Percentiles rank a stretch among this genome's conserved stretches.
Evolutionary conservation across 306 rosid genomes (phyloP).

Genomic region (Coriaria nepalensis): DNA sequence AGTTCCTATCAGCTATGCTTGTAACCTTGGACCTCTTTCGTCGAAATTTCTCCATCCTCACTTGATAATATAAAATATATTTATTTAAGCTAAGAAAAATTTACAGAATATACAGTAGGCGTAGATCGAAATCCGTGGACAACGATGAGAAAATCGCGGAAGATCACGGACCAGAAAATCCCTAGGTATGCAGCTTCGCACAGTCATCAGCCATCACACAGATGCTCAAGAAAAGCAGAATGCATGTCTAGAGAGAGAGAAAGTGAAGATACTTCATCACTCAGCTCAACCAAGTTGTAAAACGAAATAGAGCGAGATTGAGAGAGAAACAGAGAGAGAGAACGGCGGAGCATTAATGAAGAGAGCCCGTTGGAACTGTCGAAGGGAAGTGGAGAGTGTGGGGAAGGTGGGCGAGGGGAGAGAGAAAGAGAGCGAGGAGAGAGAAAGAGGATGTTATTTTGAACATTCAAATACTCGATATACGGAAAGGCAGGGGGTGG

Average conservation of each 20-base stretch:
- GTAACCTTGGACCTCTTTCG: slow-evolving; percentile 29
- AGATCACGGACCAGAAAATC: not conserved
- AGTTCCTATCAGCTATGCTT: slow-evolving; percentile 20
- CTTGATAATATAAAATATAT: slow-evolving; percentile 23
- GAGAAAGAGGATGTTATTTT: not conserved
- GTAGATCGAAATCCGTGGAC: not conserved
- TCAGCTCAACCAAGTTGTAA: not conserved
- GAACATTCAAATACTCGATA: slow-evolving; percentile 5
- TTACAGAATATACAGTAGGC: not conserved
- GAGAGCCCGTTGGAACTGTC: not conserved
- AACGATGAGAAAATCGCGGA: slow-evolving; percentile 1
- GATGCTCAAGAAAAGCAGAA: slow-evolving; percentile 2
- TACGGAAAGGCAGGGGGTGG: too few species aligned
- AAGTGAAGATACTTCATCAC: not conserved
- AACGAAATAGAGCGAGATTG: not conserved
- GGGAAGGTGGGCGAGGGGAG: slow-evolving; percentile 1
- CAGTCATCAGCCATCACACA: not conserved
- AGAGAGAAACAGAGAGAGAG: not conserved
- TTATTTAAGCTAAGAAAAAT: not conserved
- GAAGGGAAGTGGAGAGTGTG: not conserved
- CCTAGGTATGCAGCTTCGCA: not conserved
- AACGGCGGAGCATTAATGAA: not conserved
- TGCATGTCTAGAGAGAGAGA: not conserved
- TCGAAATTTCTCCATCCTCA: slow-evolving; percentile 44
- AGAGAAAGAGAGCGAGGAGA: not conserved